Evolutionary conservation across 257 asterid species (phyloP).

Genomic region (Solanum medicagineum): DNA sequence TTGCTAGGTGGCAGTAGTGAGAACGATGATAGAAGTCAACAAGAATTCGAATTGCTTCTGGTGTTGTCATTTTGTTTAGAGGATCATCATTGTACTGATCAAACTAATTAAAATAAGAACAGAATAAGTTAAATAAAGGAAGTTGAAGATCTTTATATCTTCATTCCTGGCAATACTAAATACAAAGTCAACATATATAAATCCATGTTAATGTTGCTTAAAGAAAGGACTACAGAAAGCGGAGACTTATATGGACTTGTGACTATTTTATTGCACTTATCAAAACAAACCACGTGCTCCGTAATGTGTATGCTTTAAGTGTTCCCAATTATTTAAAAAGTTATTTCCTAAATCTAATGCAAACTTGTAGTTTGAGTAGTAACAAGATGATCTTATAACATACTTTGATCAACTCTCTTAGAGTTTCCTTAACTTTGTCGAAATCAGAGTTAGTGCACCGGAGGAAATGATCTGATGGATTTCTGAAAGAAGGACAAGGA

Average conservation of each 20-base stretch:
- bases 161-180: background rate
- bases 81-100: slow-evolving; percentile 49
- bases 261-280: background rate
- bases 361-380: background rate
- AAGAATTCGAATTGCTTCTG: slow-evolving; percentile 69
- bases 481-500: slow-evolving; percentile 88
- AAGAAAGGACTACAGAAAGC: background rate
- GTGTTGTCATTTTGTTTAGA: slow-evolving; percentile 63
- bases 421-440: slow-evolving; percentile 91
- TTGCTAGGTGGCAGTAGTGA: slow-evolving; percentile 41
- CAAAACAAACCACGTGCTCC: too few species aligned
- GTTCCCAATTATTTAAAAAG: background rate
- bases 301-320: background rate
- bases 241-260: background rate
- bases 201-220: background rate
- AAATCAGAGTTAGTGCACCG: slow-evolving; percentile 85
- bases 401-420: slow-evolving; percentile 95
- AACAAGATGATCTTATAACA: background rate
- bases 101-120: too few species aligned
- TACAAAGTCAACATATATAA: too few species aligned
- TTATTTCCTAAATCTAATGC: background rate
- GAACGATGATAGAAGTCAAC: slow-evolving; percentile 49
- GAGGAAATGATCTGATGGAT: slow-evolving; percentile 94
- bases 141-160: background rate
- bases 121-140: too few species aligned